A percentile compares a stretch with the other conserved stretches of the same genome.
These are phyloP conservation scores for Pestalotiopsis sp. DNA, from an alignment of 2,329 filamentous ascomycete genomes.

Conservation along the genomic window DNA sequence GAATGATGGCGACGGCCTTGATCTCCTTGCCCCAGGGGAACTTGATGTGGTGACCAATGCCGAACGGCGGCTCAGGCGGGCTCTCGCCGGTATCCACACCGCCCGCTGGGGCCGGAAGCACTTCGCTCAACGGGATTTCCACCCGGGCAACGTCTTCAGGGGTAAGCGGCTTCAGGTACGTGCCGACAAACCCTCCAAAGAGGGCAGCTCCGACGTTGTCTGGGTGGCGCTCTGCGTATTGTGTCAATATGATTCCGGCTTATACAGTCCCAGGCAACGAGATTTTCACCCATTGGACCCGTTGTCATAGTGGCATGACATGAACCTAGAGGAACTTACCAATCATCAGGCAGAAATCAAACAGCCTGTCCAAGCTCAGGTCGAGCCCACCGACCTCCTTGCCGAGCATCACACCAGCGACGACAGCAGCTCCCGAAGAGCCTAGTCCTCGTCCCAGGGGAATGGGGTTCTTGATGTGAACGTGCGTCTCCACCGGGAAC, in stretches of 20 bases:
- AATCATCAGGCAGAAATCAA: slow-evolving; percentile 98
- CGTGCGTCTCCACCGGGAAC: slow-evolving; percentile 83
- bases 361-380: slow-evolving; percentile 76
- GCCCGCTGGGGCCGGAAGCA: slow-evolving; percentile 85
- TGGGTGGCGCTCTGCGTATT: slow-evolving; percentile 70
- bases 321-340: slow-evolving; percentile 45
- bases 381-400: slow-evolving; percentile 83
- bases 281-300: neutral
- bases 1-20: slow-evolving; percentile 95
- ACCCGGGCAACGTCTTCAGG: slow-evolving; percentile 86
- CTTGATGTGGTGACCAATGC: slow-evolving; percentile 95
- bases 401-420: slow-evolving; percentile 89
- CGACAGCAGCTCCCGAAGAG: slow-evolving; percentile 93
- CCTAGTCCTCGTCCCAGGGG: slow-evolving; percentile 89
- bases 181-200: slow-evolving; percentile 95
- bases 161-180: slow-evolving; percentile 89
- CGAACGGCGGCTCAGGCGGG: slow-evolving; percentile 84
- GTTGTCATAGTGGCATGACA: neutral
- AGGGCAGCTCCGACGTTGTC: slow-evolving; percentile 94
- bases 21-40: slow-evolving; percentile 94
- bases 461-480: slow-evolving; percentile 95
- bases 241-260: slow-evolving; percentile 13
- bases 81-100: slow-evolving; percentile 85
- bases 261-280: neutral
- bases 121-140: slow-evolving; percentile 93